Conservation (phyloP, 192 early-diverging fungal species). For the Rhizoclosmatium globosum region DNA sequence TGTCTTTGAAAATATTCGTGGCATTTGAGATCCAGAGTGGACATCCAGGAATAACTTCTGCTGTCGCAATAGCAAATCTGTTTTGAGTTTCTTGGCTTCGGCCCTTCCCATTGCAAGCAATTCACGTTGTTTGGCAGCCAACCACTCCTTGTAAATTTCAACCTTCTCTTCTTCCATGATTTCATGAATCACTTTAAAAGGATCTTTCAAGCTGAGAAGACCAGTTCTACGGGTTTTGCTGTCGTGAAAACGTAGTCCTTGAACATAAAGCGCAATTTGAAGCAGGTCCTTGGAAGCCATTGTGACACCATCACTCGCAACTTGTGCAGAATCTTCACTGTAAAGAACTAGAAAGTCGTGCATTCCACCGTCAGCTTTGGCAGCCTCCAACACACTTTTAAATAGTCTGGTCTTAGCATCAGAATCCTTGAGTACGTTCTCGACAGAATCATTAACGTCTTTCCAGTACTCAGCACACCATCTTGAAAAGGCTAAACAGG, state of each 20-base stretch:
- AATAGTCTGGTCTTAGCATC: neutral
- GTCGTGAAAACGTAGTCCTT: slow-evolving; percentile 15
- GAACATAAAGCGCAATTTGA: slow-evolving; percentile 14
- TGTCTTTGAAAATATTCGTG: neutral
- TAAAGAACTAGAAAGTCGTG: slow-evolving; percentile 11
- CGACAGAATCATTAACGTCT: neutral
- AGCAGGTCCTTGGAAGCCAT: slow-evolving; percentile 15
- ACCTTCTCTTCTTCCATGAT: neutral
- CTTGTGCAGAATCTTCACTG: neutral
- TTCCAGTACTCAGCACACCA: slow-evolving; percentile 1
- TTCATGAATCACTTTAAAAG: neutral
- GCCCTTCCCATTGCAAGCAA: neutral
- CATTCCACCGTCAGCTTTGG: neutral
- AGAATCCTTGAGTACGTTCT: neutral
- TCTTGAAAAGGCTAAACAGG: slow-evolving; percentile 19
- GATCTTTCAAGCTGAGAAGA: neutral
- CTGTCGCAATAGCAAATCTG: neutral
- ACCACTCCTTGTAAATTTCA: slow-evolving; percentile 1
- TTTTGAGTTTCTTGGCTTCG: neutral
- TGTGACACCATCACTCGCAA: neutral
- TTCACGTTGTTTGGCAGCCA: neutral
- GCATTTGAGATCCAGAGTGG: neutral
- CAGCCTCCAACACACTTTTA: neutral
- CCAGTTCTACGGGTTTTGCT: neutral
- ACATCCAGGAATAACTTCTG: neutral